These are phyloP conservation scores for Capronia epimyces DNA, from an alignment of 2,329 filamentous ascomycete species.

Conservation along the genomic window DNA sequence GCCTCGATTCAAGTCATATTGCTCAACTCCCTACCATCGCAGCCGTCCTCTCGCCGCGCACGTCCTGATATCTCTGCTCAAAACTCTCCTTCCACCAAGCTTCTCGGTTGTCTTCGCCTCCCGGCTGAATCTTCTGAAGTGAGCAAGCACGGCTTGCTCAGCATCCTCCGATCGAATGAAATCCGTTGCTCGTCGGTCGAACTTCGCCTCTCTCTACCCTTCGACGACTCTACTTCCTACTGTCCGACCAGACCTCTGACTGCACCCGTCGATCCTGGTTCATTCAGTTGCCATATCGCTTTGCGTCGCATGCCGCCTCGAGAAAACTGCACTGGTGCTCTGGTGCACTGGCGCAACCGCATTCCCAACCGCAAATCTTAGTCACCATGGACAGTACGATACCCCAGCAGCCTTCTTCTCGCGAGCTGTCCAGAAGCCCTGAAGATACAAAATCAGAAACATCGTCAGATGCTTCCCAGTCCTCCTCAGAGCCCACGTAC, in stretches of 20 bases:
- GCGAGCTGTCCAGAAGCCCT: conserved; percentile 11
- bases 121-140: neutral
- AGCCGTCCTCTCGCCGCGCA: neutral
- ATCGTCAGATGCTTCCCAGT: conserved; percentile 2
- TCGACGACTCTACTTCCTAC: conserved; percentile 4
- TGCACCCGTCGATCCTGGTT: neutral
- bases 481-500: conserved; percentile 6
- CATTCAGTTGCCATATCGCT: neutral
- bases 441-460: conserved; percentile 12
- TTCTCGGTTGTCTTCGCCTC: neutral
- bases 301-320: conserved; percentile 12
- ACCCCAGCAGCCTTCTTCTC: conserved; percentile 16
- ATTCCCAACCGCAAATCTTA: conserved; percentile 5
- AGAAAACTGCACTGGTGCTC: neutral
- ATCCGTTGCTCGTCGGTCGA: neutral
- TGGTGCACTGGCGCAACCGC: conserved; percentile 12
- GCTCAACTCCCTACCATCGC: neutral
- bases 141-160: conserved; percentile 11
- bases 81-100: neutral
- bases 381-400: conserved; percentile 22
- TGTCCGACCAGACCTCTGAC: neutral
- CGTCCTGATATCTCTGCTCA: neutral
- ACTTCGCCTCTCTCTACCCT: conserved; percentile 3
- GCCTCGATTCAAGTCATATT: neutral
- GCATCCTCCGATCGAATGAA: conserved; percentile 12